Base-by-base conservation (phyloP, 108 stramenopile genomes). In the Mediolabrus comicus region DNA sequence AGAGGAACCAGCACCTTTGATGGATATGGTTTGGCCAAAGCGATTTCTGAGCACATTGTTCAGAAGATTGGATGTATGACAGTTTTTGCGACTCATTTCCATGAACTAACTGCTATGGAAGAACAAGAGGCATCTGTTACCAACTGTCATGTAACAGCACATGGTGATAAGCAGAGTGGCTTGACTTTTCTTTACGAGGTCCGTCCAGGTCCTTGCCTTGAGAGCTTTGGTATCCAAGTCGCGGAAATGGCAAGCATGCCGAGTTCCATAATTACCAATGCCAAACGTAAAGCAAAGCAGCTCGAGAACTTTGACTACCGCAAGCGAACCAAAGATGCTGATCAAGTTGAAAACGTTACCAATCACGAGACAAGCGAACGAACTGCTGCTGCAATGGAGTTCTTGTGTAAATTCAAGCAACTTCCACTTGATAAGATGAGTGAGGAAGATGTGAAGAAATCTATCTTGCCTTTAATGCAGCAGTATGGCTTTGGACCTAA, bases 41-140 rank as follows among this genome's bases (percentile, higher is more conserved):
- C 99, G 35, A 98, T 99, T 33, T 84, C 91, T 8, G 96, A 98
- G 74, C 83, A 97, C 76, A 76, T 99, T 10, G 79, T 90, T 28
- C 81, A 87, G 34, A 64, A 72, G 14, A 82, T 95, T 46, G 81
- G 92, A n/a, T 90, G 91, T 68, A 78, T 90, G 58, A 86, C 87
- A 26, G 92, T 99, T 14, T 99, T 99, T 77, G 98, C 99, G 2
- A 99, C 99, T 0, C 99, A 99, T 78, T 99, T 99, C 67, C 99
- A 99, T 73, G 99, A 99, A 75, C 75, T 99, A 31, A 98, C 98
- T 3, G 83, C 82, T 3, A 52, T 92, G 58, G 88, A 82, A 46
- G 82, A 82, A 34, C 74, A 72, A 19, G 62, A 84, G 29, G 56
- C 41, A 25, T 69, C 59, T 2, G 92, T 98, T 14, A 74, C 81